phyloP scores from a whole-genome alignment of 768 basidiomycete species.

The Tubosaeta sp. region DNA sequence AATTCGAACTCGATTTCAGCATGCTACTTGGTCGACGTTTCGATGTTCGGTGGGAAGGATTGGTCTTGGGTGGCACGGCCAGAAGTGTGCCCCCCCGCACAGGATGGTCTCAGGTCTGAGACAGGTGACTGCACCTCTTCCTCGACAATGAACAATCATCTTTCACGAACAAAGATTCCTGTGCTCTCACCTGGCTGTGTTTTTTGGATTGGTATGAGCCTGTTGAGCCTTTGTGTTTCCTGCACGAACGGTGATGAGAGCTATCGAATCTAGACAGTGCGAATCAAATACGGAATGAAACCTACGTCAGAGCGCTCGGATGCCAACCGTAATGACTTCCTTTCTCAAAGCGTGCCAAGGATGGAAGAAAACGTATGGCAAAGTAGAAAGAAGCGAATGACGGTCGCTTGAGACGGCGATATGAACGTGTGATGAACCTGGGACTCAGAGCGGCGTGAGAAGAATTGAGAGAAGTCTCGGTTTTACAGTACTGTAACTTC shows the following conservation, averaged over 20 bases:
- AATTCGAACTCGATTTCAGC: background rate
- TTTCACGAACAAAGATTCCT: background rate
- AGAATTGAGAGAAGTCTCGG: too few species aligned
- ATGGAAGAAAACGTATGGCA: background rate
- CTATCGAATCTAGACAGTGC: background rate
- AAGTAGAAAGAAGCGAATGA: too few species aligned
- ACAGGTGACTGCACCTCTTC: background rate
- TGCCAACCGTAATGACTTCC: background rate
- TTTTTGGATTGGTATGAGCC: background rate
- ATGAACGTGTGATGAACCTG: too few species aligned
- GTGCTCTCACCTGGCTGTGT: slow-evolving; percentile 6
- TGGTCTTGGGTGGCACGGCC: background rate
- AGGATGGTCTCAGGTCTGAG: background rate
- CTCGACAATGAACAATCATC: background rate
- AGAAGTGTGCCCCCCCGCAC: background rate
- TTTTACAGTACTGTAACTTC: too few species aligned
- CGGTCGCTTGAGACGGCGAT: too few species aligned
- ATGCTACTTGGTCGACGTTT: background rate
- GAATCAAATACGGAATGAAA: background rate
- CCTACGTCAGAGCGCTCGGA: background rate
- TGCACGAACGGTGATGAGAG: background rate
- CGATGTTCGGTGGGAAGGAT: background rate
- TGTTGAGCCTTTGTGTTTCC: background rate
- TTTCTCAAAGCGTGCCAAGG: background rate
- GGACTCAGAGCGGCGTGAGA: too few species aligned